Evolutionary conservation across 2,329 filamentous ascomycete species (phyloP).

Genomic region (Thermomyces lanuginosus): DNA sequence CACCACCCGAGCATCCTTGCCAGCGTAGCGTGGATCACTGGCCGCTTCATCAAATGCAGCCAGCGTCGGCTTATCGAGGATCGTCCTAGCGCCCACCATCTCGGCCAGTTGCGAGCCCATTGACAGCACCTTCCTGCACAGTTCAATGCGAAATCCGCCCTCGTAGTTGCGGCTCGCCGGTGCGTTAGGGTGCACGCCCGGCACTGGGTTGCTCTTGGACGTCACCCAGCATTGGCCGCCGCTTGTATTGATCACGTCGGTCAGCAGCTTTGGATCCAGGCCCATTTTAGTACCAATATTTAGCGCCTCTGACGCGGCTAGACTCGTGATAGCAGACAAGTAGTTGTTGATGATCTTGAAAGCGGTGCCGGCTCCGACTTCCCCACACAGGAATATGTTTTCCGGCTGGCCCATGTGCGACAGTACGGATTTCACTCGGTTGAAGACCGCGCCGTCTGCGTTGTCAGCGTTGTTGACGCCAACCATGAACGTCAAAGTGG

Average conservation of each 20-base stretch:
- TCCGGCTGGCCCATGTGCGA: slow-evolving; percentile 32
- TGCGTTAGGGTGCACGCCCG: slow-evolving; percentile 26
- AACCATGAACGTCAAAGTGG: slow-evolving; percentile 41
- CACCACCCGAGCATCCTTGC: slow-evolving; percentile 39
- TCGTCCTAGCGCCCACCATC: slow-evolving; percentile 33
- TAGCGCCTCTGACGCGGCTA: slow-evolving; percentile 13
- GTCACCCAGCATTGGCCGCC: slow-evolving; percentile 15
- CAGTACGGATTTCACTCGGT: slow-evolving; percentile 23
- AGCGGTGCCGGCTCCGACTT: slow-evolving; percentile 14
- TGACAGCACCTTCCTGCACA: slow-evolving; percentile 42
- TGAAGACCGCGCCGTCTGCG: slow-evolving; percentile 23
- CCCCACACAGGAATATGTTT: slow-evolving; percentile 18
- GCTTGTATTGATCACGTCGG: slow-evolving; percentile 13
- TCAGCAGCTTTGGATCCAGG: slow-evolving; percentile 13
- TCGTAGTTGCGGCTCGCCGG: slow-evolving; percentile 24
- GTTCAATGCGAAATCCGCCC: slow-evolving; percentile 35
- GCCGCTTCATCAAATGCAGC: slow-evolving; percentile 37
- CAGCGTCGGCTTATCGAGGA: slow-evolving; percentile 33
- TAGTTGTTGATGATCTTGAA: slow-evolving; percentile 19
- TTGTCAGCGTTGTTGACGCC: slow-evolving; percentile 26
- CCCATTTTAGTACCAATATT: slow-evolving; percentile 15
- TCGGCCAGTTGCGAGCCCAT: slow-evolving; percentile 38
- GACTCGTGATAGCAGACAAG: slow-evolving; percentile 11
- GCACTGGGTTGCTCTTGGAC: slow-evolving; percentile 14
- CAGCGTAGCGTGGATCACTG: slow-evolving; percentile 33